phyloP scores from a whole-genome alignment of 768 basidiomycete genomes.

The Lentinula aciculospora region DNA sequence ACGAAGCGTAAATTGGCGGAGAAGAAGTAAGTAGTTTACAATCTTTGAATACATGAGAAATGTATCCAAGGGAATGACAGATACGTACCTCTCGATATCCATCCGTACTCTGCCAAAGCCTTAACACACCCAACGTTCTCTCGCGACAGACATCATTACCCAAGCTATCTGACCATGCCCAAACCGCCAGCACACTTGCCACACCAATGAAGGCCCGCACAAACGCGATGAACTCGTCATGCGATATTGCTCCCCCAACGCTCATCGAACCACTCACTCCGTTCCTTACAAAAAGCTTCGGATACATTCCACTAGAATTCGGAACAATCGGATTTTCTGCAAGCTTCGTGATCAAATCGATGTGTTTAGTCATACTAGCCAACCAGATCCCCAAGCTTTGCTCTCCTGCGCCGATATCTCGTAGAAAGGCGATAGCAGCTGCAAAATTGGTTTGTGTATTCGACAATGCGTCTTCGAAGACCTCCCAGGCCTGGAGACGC shows the following conservation, averaged over 20 bases:
- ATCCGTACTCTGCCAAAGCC: constrained; percentile 59
- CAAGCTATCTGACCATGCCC: constrained; percentile 77
- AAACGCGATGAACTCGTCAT: constrained; percentile 59
- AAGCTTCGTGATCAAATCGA: constrained; percentile 42
- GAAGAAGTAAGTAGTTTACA: constrained; percentile 63
- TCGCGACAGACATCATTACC: constrained; percentile 61
- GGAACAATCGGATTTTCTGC: constrained; percentile 32
- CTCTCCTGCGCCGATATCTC: constrained; percentile 60
- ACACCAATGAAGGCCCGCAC: constrained; percentile 66
- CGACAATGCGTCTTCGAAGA: constrained; percentile 56
- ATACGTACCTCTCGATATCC: constrained; percentile 66
- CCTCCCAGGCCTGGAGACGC: constrained; percentile 53
- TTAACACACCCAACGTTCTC: constrained; percentile 54
- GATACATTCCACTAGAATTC: constrained; percentile 20
- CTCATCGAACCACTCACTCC: not conserved
- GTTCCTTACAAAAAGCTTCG: constrained; percentile 32
- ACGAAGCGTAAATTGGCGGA: constrained; percentile 68
- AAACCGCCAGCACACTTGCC: constrained; percentile 60
- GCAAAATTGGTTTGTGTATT: constrained; percentile 47
- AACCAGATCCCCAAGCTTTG: constrained; percentile 70
- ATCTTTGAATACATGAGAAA: constrained; percentile 38
- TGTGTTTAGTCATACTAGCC: constrained; percentile 59
- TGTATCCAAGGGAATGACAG: not conserved
- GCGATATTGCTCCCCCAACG: constrained; percentile 23
- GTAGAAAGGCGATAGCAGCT: constrained; percentile 43